Base-by-base conservation (phyloP, 495 filamentous ascomycete species). In the Cryomyces minteri region DNA sequence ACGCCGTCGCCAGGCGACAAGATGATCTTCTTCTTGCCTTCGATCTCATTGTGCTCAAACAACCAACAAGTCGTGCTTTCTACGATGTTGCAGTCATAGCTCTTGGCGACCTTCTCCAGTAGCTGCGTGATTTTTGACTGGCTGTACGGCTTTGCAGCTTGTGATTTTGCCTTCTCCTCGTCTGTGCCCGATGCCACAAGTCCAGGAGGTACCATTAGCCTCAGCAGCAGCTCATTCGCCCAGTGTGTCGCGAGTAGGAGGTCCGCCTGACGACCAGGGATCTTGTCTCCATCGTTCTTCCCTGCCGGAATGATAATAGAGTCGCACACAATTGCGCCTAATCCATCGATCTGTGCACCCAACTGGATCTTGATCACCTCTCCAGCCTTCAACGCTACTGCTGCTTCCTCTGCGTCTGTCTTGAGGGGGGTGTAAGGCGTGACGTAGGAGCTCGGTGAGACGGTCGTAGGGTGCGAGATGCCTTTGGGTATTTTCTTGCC, bases 11-110 rank as follows among this genome's bases (percentile, higher is more conserved):
- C 81, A 31, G 92, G 86, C 14, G 82, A 71, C 29, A 98, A 66
- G 43, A 98, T 90, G 58, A 98, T 92, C 76, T 94, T 95, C 78
- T 98, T 98, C 69, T 82, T 82, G 47, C 80, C 82, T 67, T 98
- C 90, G 52, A 98, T 98, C 60, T 96, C 90, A 62, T 96, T 94
- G 58, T 82, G 81, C 52, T 84, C 84, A 58, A 96, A 95, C 34
- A 83, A 63, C 86, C 88, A 96, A 58, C 82, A 87, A 40, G 90
- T 98, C 40, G 90, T 98, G 69, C 85, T 90, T 72, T 98, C 92
- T 43, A 98, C 84, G 36, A 98, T 65, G 51, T 79, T 94, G 71
- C 83, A 88, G 49, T 81, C 87, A 67, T 94, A 96, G 48, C 71
- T 73, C 62, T 88, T 82, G 53, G 80, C 84, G 18, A 98, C 74